Base-by-base conservation (phyloP, 2,329 filamentous ascomycete genomes). In the Cucurbitaria berberidis region DNA sequence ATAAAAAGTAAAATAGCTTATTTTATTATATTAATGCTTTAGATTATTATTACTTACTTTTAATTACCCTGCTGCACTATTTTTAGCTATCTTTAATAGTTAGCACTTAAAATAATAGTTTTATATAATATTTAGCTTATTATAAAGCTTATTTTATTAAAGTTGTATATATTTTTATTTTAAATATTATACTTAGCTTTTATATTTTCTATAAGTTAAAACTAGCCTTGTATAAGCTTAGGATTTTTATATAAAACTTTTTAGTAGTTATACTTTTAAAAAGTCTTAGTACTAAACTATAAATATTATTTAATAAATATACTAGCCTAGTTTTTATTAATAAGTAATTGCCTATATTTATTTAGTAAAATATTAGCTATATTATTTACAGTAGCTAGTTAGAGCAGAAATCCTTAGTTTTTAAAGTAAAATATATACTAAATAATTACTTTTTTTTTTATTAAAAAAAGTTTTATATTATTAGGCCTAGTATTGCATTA, bases 221-320 rank as follows among this genome's bases (percentile, higher is more conserved):
- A 58, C 54, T 32, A 60, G 40, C 32, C 42, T 36, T 47, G 26
- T 26, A 53, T 45, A 30, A 49, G 24, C 38, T 44, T 48, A 49
- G 38, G 15, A 47, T 57, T 22, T 26, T 53, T 27, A 24, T 41
- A 54, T 3, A 53, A 19, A 6, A 39, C 50, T 53, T 22, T 39
- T 15, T 44, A 46, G 21, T 54, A 54, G 42, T 51, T 39, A 21
- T 51, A 51, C 42, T 51, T 43, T 13, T 29, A 41, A 54, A 48
- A 58, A 45, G 60, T 55, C 26, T 59, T 54, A 7, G 57, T 47
- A 43, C 49, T 48, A 39, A 64, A 50, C 54, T 60, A 9, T 39
- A 43, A 34, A 24, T 30, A 42, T 44, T 46, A 43, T 35, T 24
- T 51, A 32, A 59, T 38, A 52, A 61, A 60, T 42, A 18, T 46